Evolutionary conservation across 2,329 filamentous ascomycete genomes (phyloP), one percentile per base, ranked within the genome.

Genomic region (Nakataea oryzae): DNA sequence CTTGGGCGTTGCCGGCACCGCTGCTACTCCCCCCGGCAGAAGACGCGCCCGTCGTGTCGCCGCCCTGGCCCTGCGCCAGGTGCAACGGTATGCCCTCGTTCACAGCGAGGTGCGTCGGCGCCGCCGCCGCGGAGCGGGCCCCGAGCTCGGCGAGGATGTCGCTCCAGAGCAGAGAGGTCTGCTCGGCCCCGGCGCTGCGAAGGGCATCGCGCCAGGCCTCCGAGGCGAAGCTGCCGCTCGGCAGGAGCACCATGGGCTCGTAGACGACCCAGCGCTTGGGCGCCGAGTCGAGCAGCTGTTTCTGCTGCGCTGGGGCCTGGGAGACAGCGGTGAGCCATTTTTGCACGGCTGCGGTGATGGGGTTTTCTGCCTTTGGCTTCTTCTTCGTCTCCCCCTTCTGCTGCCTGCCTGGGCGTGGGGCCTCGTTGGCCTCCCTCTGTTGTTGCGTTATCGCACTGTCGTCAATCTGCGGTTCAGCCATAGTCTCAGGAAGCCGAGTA

Each of bases 231-330:
- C 83, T 84, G 29, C 84, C 84, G 0, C 80, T 77, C 0, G 85
- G 84, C 1, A 88, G 76, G 21, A 87, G 75, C 5, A 80, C 78
- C 79, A 88, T 82, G 12, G 85, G 84, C 62, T 81, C 80, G 67
- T 88, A 87, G 14, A 81, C 74, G 0, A 80, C 80, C 78, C 83
- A 88, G 65, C 84, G 74, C 66, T 81, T 85, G 0, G 85, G 84
- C 2, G 79, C 76, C 55, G 73, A 70, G 13, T 66, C 68, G 26
- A 79, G n/a, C 56, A 12, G 14, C 27, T 7, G 59, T 58, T 1
- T 61, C 4, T 13, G 59, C 27, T 55, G 60, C 63, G 21, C 70
- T 62, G 54, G 29, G 26, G 28, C n/a, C 17, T 41, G 24, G 55
- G 62, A 58, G 47, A 55, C 59, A 2, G 65, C 62, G 11, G 66